Base-by-base conservation (phyloP, 768 basidiomycete species). In the Kwoniella dejecticola region DNA sequence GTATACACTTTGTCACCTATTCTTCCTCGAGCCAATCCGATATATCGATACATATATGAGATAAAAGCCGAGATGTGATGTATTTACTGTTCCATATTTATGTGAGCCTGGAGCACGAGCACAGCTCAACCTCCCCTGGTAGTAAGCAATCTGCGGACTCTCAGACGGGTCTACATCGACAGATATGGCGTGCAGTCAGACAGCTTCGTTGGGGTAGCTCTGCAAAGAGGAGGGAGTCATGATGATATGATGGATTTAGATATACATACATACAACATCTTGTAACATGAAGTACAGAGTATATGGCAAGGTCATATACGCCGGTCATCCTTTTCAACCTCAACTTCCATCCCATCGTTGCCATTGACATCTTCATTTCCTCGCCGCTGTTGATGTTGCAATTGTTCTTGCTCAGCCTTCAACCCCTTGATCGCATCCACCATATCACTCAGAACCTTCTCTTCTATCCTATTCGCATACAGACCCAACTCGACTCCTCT, bases 381-480 rank as follows among this genome's bases (percentile, higher is more conserved):
- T 40, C n/a, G n/a, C n/a, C n/a, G n/a, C n/a, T n/a, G n/a, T n/a
- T n/a, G n/a, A n/a, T n/a, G n/a, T n/a, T n/a, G n/a, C n/a, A n/a
- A n/a, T n/a, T 59, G 4, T 19, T 17, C 15, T 11, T 33, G 38
- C 8, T 46, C 50, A 24, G 36, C 56, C 21, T 57, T 44, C 42
- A 74, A 31, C 5, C 40, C 38, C 33, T 29, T 52, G 30, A 75
- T 44, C 2, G 60, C 45, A 24, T 49, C 62, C 10, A 38, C 45
- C 50, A 75, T 62, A 17, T 72, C 69, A 48, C 38, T 56, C 57
- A 75, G 40, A 8, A 57, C 52, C 49, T 52, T 59, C 40, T 52
- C 44, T 53, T 75, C 73, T 21, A 68, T 59, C 29, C 73, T 63
- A 47, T 54, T 54, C 12, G 58, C 70, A 55, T 75, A 75, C 30